Evolutionary conservation across 305 asterid genomes (phyloP), one percentile per base, ranked within the genome.

Genomic region (Ajuga reptans): DNA sequence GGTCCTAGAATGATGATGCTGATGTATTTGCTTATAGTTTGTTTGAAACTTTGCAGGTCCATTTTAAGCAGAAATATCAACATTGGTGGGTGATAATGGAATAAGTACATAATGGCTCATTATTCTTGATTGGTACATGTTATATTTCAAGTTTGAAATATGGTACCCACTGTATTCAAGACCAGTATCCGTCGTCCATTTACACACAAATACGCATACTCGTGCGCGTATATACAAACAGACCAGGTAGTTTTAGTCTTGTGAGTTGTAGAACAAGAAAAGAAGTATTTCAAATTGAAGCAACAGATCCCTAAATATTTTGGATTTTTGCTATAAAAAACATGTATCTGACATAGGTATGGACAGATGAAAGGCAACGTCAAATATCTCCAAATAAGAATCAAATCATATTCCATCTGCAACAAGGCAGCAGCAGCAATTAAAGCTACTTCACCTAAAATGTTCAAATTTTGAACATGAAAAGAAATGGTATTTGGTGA

Each of bases 321-420:
- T 61, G 74, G 66, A 47, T 12, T 67, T 66, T 9, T 39, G 58
- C 36, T 49, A 34, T 59, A 12, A 45, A 74, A 73, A 11, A 53
- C 16, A 52, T 15, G n/a, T n/a, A 78, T 37, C 75, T 64, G 81
- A 65, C 83, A 72, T 47, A 54, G 60, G 59, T 66, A 51, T 43
- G 54, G 71, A 75, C 54, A 58, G 24, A 66, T 64, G 50, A 36
- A 18, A 43, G 16, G 49, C 15, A 36, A 57, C 8, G 27, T 9
- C 45, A 16, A 42, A 59, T 16, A 51, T 66, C 54, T 41, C 64
- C 68, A 53, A 14, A 78, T 67, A 72, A 74, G 84, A 84, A 72
- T 75, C 72, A 78, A 77, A 83, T 83, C 85, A 80, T 65, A 63
- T 72, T 72, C 60, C 37, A 76, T 64, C 77, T 69, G 78, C 82